Percentiles rank a stretch among this genome's conserved stretches.
These are phyloP conservation scores for Umbelopsis sp. DNA, from an alignment of 371 early-diverging fungal species.

Conservation along the genomic window DNA sequence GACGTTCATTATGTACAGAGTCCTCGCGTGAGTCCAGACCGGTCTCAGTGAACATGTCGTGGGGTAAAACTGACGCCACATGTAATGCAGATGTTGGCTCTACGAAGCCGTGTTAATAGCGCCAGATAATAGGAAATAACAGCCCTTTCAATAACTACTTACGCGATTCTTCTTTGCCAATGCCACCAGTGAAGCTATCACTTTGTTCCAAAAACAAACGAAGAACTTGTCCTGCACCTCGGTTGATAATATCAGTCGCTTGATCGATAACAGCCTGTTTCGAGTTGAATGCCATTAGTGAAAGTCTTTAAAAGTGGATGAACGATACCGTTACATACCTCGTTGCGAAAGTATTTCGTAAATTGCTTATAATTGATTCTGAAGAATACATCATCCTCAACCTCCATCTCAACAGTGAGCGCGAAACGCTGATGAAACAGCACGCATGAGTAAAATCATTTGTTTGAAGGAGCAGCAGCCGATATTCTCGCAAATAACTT, in stretches of 20 bases:
- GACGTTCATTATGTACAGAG: background rate
- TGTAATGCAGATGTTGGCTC: background rate
- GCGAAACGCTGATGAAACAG: slow-evolving; percentile 21
- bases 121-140: background rate
- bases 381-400: slow-evolving; percentile 64
- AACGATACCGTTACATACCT: slow-evolving; percentile 36
- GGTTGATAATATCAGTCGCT: slow-evolving; percentile 68
- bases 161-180: slow-evolving; percentile 61
- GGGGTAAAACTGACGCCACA: slow-evolving; percentile 16
- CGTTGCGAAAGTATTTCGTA: slow-evolving; percentile 78
- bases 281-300: too few species aligned
- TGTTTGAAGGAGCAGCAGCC: too few species aligned
- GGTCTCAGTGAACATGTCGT: background rate
- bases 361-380: slow-evolving; percentile 76
- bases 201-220: slow-evolving; percentile 56
- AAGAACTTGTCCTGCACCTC: slow-evolving; percentile 68
- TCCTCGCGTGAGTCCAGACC: slow-evolving; percentile 5
- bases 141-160: slow-evolving; percentile 23
- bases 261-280: slow-evolving; percentile 62
- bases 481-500: background rate
- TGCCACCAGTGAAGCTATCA: slow-evolving; percentile 47
- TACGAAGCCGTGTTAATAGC: background rate
- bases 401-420: slow-evolving; percentile 47
- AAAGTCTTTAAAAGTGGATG: background rate
- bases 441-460: too few species aligned